These are phyloP conservation scores for Houttuynia cordata DNA, from an alignment of 164 flowering plant species.

Conservation along the genomic window DNA sequence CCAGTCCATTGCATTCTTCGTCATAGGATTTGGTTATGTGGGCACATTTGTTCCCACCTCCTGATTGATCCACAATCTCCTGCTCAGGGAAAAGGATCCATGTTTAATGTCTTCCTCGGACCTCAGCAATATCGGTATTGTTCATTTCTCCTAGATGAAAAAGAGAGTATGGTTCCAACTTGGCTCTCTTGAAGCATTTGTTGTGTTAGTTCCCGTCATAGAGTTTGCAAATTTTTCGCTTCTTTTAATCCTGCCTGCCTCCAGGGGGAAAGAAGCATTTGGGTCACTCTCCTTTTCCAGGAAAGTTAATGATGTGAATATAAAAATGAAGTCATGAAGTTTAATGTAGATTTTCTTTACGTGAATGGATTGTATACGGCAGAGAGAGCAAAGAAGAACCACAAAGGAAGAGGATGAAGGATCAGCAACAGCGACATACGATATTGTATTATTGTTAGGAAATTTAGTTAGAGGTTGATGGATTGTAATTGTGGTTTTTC, in stretches of 20 bases:
- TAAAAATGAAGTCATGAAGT: neutral
- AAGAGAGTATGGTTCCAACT: neutral
- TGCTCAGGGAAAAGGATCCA: neutral
- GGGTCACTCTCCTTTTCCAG: neutral
- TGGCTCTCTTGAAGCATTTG: neutral
- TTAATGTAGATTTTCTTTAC: neutral
- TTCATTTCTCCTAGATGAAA: neutral
- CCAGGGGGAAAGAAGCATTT: neutral
- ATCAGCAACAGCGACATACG: neutral
- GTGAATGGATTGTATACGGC: neutral
- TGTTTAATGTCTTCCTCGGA: neutral
- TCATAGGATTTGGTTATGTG: slow-evolving; percentile 60
- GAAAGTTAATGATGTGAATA: neutral
- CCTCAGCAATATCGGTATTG: neutral
- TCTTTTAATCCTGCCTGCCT: neutral
- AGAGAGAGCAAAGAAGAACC: slow-evolving; percentile 1
- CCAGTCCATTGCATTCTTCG: slow-evolving; percentile 67
- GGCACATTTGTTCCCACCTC: slow-evolving; percentile 62
- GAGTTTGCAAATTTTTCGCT: neutral
- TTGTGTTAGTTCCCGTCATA: neutral
- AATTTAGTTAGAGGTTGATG: slow-evolving; percentile 6
- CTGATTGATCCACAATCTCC: slow-evolving; percentile 5
- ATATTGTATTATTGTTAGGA: too few species aligned
- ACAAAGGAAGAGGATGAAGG: slow-evolving; percentile 20
- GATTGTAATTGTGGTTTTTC: neutral